These are phyloP conservation scores for Moesziomyces antarcticus DNA, from an alignment of 1,284 basidiomycete genomes.

Conservation along the genomic window DNA sequence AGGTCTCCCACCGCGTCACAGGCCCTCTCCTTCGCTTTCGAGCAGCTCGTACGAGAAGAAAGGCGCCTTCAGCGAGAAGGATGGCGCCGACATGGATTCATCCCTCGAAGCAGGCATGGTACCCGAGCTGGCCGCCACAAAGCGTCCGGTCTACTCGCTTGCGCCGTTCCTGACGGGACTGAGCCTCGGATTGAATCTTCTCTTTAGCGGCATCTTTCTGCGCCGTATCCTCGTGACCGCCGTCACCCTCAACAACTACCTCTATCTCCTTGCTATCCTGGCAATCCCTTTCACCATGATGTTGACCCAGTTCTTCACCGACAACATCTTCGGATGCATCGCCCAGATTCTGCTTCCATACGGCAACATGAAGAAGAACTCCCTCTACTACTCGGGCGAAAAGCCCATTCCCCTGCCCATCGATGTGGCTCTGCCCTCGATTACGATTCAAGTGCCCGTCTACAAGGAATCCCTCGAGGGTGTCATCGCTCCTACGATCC, in stretches of 20 bases:
- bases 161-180: conserved; percentile 82
- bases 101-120: conserved; percentile 19
- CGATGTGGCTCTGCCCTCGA: conserved; percentile 77
- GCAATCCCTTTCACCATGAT: conserved; percentile 77
- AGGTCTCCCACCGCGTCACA: conserved; percentile 8
- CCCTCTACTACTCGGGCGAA: conserved; percentile 70
- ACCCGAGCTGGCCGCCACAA: conserved; percentile 10
- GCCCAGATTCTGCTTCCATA: conserved; percentile 70
- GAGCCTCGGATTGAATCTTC: conserved; percentile 70
- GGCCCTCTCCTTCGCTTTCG: conserved; percentile 4
- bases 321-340: conserved; percentile 72
- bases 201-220: conserved; percentile 73
- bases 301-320: conserved; percentile 75
- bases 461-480: conserved; percentile 74
- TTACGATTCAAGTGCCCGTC: conserved; percentile 82
- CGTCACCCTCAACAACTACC: conserved; percentile 75
- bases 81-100: background rate
- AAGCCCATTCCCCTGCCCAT: conserved; percentile 74
- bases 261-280: conserved; percentile 73
- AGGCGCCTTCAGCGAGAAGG: conserved; percentile 20
- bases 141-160: conserved; percentile 76
- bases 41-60: conserved; percentile 17
- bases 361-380: conserved; percentile 73
- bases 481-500: conserved; percentile 76
- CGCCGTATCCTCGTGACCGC: conserved; percentile 78